These are phyloP conservation scores for Psidium friedrichsthalianum DNA, from an alignment of 345 rosid species.

Conservation along the genomic window DNA sequence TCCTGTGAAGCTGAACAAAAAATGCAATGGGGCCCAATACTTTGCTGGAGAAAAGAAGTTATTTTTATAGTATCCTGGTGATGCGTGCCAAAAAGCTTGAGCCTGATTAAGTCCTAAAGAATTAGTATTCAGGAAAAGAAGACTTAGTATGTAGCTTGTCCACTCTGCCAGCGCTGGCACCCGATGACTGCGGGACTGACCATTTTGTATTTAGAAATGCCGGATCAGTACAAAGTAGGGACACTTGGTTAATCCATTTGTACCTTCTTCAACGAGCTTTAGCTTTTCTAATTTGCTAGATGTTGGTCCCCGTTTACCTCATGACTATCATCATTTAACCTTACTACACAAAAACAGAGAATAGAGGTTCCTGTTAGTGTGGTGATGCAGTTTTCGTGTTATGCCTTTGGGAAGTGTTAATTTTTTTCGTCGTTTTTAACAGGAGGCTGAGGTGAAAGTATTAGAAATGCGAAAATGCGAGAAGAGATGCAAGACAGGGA, in stretches of 20 bases:
- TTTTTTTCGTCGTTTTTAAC: background rate
- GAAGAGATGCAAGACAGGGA: slow-evolving; percentile 58
- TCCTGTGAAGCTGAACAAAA: background rate
- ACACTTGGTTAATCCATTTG: background rate
- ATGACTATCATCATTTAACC: background rate
- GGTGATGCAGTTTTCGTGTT: background rate
- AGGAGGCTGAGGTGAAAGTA: slow-evolving; percentile 36
- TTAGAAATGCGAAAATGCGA: slow-evolving; percentile 47
- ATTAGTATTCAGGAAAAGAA: background rate
- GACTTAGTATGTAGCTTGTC: background rate
- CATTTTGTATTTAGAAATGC: background rate
- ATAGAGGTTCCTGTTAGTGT: background rate
- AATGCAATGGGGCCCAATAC: background rate
- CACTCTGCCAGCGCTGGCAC: background rate
- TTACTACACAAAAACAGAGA: background rate
- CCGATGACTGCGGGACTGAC: background rate
- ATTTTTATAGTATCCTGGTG: background rate
- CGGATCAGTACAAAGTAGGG: background rate
- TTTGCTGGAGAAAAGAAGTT: background rate
- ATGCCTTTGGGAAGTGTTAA: background rate
- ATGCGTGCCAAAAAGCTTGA: background rate
- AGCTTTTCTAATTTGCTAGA: background rate
- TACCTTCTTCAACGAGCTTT: background rate
- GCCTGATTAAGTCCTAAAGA: background rate
- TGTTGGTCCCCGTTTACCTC: background rate